Conservation (phyloP, 2,329 filamentous ascomycete species). For the Hyphodiscus sp. region DNA sequence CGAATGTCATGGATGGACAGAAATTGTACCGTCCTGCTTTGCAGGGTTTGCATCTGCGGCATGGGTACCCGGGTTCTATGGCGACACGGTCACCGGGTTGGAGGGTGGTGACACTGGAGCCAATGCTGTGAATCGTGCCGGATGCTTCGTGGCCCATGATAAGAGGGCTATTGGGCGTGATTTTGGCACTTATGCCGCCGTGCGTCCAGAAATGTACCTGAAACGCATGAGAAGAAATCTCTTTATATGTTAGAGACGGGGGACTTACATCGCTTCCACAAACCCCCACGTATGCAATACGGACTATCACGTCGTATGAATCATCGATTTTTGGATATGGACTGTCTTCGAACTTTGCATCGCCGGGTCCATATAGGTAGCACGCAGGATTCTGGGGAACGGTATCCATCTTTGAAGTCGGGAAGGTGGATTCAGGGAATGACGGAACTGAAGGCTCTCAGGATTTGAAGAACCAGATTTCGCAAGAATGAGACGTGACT, state of each 20-base stretch:
- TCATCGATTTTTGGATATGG: conserved; percentile 35
- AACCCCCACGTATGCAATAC: conserved; percentile 40
- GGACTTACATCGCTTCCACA: conserved; percentile 40
- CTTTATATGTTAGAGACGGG: conserved; percentile 8
- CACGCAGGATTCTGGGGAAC: conserved; percentile 37
- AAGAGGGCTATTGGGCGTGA: conserved; percentile 38
- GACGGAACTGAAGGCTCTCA: not conserved
- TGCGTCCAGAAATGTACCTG: conserved; percentile 32
- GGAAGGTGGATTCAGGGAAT: not conserved
- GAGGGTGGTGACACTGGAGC: conserved; percentile 13
- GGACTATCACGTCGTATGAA: conserved; percentile 37
- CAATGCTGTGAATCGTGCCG: conserved; percentile 24
- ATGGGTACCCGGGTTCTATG: conserved; percentile 43
- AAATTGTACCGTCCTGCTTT: conserved; percentile 36
- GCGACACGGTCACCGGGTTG: conserved; percentile 37
- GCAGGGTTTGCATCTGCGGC: conserved; percentile 38
- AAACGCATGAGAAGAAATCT: not conserved
- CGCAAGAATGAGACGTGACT: no score
- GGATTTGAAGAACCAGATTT: no score
- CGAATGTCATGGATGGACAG: conserved; percentile 40
- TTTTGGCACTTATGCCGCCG: conserved; percentile 41
- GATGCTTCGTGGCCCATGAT: conserved; percentile 42
- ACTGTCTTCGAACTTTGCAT: conserved; percentile 39
- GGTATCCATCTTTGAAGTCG: not conserved
- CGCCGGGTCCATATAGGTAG: conserved; percentile 39